A percentile compares a stretch with the other conserved stretches of the same genome.
These are phyloP conservation scores for Alternaria dauci DNA, from an alignment of 2,329 filamentous ascomycete species.

Conservation along the genomic window DNA sequence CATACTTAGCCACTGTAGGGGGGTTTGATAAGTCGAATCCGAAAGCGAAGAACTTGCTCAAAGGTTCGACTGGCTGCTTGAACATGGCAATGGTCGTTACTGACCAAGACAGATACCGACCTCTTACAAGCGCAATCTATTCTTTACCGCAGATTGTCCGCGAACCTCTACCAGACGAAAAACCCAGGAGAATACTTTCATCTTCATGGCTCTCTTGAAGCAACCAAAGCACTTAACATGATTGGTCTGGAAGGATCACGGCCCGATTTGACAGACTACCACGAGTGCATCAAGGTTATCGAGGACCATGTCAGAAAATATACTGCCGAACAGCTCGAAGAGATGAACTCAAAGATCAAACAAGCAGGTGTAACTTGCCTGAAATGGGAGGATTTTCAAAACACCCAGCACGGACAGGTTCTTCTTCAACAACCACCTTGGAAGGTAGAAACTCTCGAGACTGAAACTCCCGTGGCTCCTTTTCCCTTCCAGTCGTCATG, in stretches of 20 bases:
- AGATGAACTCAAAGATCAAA: conserved; percentile 52
- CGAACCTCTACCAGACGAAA: conserved; percentile 75
- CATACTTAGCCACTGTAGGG: conserved; percentile 65
- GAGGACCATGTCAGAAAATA: conserved; percentile 54
- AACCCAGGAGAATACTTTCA: conserved; percentile 74
- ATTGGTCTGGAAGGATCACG: conserved; percentile 70
- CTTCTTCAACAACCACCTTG: conserved; percentile 55
- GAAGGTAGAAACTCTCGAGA: conserved; percentile 61
- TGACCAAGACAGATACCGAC: conserved; percentile 69
- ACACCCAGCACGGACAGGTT: conserved; percentile 52
- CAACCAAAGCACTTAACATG: conserved; percentile 73
- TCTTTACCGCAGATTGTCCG: conserved; percentile 74
- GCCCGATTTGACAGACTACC: conserved; percentile 64
- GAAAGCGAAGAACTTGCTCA: conserved; percentile 58
- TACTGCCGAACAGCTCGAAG: conserved; percentile 51
- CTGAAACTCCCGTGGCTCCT: conserved; percentile 59
- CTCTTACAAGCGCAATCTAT: conserved; percentile 74
- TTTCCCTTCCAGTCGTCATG: conserved; percentile 55
- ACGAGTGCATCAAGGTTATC: conserved; percentile 52
- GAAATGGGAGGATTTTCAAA: conserved; percentile 53
- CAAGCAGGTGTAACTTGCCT: conserved; percentile 55
- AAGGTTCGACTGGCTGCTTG: conserved; percentile 38
- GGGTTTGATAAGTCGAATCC: conserved; percentile 56
- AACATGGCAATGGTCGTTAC: conserved; percentile 6
- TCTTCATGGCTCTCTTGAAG: conserved; percentile 77